Base-by-base conservation (phyloP, 1,139 yeast species). In the Nakaseomyces sp. region DNA sequence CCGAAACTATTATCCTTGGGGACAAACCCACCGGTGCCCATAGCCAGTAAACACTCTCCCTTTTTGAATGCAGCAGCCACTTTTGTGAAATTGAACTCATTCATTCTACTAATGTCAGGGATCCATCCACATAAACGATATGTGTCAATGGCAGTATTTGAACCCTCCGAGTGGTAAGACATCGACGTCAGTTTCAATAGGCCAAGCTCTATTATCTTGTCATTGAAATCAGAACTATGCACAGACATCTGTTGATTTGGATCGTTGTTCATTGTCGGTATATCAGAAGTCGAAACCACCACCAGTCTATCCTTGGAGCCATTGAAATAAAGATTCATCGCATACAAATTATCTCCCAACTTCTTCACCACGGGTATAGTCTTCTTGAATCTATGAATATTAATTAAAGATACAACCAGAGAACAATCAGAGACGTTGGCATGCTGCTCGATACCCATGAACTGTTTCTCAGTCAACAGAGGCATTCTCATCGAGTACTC, bases 391-490 rank as follows among this genome's bases (percentile, higher is more conserved):
- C 45, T 43, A 18, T 32, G 22, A 15, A 58, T 49, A 42, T 58
- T 57, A n/a, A 81, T 64, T 30, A 82, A 58, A 0, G 87, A 72
- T 3, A 87, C 80, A 2, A 85, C 86, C 52, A 85, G 76, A 0
- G 94, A 82, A 60, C 95, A 86, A 57, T 85, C 81, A n/a, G 76
- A 71, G 16, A 82, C 63, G 51, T 79, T 85, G 54, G 79, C 86
- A 55, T 71, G 55, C 37, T 66, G 60, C 18, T 56, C 47, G 9
- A 55, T 58, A 4, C 55, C 65, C 35, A 44, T 44, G 46, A 61
- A 50, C 2, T 43, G 61, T 48, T 26, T 18, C 51, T 22, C 43
- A 19, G 29, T 68, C 66, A 61, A 35, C 56, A 56, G 32, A 36
- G 45, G 17, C 44, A 36, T 2, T 16, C 53, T 41, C 57, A 42